Percentiles rank a stretch among this genome's conserved stretches.
phyloP scores from a whole-genome alignment of 1,284 basidiomycete species.

The Ceratobasidium sp. region DNA sequence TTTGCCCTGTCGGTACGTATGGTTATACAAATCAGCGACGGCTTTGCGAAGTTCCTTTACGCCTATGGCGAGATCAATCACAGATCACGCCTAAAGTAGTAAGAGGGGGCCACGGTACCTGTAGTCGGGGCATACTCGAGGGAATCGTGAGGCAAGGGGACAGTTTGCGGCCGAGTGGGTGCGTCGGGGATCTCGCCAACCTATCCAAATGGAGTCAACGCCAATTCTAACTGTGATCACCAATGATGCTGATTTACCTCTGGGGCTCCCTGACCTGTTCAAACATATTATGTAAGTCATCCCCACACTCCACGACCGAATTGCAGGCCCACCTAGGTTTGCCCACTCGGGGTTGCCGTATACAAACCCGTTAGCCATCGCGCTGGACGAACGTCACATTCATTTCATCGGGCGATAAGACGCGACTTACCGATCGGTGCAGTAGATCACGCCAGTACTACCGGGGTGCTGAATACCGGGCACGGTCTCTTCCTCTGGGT shows the following conservation, averaged over 20 bases:
- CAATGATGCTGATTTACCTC: slow-evolving; percentile 54
- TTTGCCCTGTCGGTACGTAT: slow-evolving; percentile 82
- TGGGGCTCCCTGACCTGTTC: slow-evolving; percentile 79
- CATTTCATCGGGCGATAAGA: background rate
- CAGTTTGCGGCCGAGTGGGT: slow-evolving; percentile 64
- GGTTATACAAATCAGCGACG: slow-evolving; percentile 86
- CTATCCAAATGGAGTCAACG: slow-evolving; percentile 9
- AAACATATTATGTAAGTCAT: background rate
- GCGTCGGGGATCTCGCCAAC: slow-evolving; percentile 77
- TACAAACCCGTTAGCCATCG: slow-evolving; percentile 87
- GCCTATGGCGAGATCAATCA: slow-evolving; percentile 25
- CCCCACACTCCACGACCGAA: background rate
- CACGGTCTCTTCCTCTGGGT: slow-evolving; percentile 81
- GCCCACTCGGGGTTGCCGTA: slow-evolving; percentile 78
- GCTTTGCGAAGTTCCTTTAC: slow-evolving; percentile 63
- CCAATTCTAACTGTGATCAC: slow-evolving; percentile 49
- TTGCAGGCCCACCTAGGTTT: slow-evolving; percentile 58
- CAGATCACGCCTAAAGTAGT: slow-evolving; percentile 53
- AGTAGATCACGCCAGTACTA: slow-evolving; percentile 70
- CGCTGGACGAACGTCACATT: slow-evolving; percentile 46
- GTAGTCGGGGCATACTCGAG: slow-evolving; percentile 94
- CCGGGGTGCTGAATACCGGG: slow-evolving; percentile 65
- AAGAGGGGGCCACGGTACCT: slow-evolving; percentile 62
- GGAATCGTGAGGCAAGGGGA: slow-evolving; percentile 68
- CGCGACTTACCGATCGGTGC: slow-evolving; percentile 66